Evolutionary conservation across 2,329 filamentous ascomycete species (phyloP), one percentile per base, ranked within the genome.

Genomic region (Dothidotthia symphoricarpi): DNA sequence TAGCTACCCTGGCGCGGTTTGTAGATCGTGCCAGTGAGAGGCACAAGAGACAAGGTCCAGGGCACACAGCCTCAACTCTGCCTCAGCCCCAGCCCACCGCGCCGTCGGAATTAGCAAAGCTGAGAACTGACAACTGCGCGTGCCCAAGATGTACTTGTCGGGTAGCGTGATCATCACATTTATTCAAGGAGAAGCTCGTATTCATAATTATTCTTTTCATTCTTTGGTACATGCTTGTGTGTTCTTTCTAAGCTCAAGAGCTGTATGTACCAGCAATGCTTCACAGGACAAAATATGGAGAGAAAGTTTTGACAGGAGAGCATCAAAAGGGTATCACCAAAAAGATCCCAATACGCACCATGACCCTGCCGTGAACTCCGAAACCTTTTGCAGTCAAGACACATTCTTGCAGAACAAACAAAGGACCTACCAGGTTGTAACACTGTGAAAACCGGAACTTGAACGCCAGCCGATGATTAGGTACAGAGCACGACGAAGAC

Each of bases 61-160:
- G n/a, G 53, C 47, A 40, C 44, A 47, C 46, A 49, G 41, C 46
- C 53, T 45, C 46, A 50, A 37, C 49, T 50, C 47, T 47, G 49
- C 53, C 51, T 59, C 57, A 59, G 61, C 57, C 59, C 59, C 50
- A 30, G 22, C 14, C 19, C 34, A 27, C 34, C 40, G 27, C 33
- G 31, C 35, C n/a, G 4, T 42, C 17, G 11, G 29, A 41, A 33
- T 26, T 19, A 37, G 19, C 16, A 16, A 26, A 15, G 29, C 31
- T 34, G 22, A 26, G n/a, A n/a, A n/a, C n/a, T n/a, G n/a, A n/a
- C n/a, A n/a, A n/a, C n/a, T n/a, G n/a, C n/a, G n/a, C n/a, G n/a
- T n/a, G n/a, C n/a, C n/a, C n/a, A n/a, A n/a, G n/a, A n/a, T n/a
- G n/a, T n/a, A n/a, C n/a, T n/a, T 12, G 19, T 16, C 15, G n/a